A percentile compares a stretch with the other conserved stretches of the same genome.
These are phyloP conservation scores for Cryptosporidium viatorum DNA, from an alignment of 169 alveolate genomes.

Conservation along the genomic window DNA sequence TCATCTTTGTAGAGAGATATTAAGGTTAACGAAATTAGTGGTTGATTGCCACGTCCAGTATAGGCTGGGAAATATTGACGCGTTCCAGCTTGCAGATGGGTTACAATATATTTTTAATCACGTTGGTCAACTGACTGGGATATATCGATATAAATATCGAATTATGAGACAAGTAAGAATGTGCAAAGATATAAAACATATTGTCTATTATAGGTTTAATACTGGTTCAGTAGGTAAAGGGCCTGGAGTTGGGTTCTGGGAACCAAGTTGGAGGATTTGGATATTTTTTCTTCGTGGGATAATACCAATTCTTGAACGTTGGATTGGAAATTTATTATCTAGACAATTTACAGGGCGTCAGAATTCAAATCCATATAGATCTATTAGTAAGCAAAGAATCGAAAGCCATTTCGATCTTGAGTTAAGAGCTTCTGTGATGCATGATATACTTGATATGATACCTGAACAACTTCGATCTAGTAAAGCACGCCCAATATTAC, in stretches of 20 bases:
- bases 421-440: conserved; percentile 99
- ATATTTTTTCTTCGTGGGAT: conserved; percentile 98
- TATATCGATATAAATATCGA: conserved; percentile 99
- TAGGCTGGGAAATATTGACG: conserved; percentile 99
- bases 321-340: conserved; percentile 98
- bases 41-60: conserved; percentile 99
- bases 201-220: conserved; percentile 98
- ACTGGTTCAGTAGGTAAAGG: conserved; percentile 99
- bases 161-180: conserved; percentile 99
- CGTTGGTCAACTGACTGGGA: conserved; percentile 99
- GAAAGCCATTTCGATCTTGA: conserved; percentile 99
- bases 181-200: conserved; percentile 99
- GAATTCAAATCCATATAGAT: conserved; percentile 97
- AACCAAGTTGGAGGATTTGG: conserved; percentile 99
- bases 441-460: conserved; percentile 99
- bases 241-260: conserved; percentile 99
- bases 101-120: conserved; percentile 98
- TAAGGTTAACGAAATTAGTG: conserved; percentile 97
- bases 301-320: conserved; percentile 98
- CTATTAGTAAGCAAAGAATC: conserved; percentile 99
- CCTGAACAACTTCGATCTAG: conserved; percentile 99
- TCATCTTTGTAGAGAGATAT: conserved; percentile 99
- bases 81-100: conserved; percentile 99
- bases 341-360: conserved; percentile 99
- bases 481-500: conserved; percentile 97